phyloP scores from a whole-genome alignment of 345 rosid species.

The Raphanus sativus region DNA sequence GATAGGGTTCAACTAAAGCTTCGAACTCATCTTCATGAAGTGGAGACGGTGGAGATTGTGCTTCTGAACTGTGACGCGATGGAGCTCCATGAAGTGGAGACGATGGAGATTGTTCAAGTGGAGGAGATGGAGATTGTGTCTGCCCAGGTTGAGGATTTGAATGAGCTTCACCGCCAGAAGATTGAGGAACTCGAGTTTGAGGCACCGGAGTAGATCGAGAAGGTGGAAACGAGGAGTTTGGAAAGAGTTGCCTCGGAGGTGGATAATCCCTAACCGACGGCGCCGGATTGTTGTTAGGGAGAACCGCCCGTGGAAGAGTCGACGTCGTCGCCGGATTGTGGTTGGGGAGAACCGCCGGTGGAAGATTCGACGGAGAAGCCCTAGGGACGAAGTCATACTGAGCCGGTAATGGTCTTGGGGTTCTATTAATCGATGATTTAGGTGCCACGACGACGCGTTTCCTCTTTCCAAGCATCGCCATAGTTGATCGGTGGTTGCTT shows the following conservation, averaged over 20 bases:
- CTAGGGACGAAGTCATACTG: not conserved
- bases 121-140: not conserved
- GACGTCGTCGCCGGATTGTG: not conserved
- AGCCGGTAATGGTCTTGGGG: not conserved
- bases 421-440: too few relatives aligned
- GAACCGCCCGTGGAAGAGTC: not conserved
- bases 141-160: not conserved
- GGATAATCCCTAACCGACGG: not conserved
- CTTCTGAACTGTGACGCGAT: not conserved
- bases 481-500: not conserved
- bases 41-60: too few relatives aligned
- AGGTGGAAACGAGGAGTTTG: not conserved
- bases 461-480: not conserved
- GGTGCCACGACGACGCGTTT: too few relatives aligned
- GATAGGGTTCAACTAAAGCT: too few relatives aligned
- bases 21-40: not conserved
- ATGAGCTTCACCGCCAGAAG: too few relatives aligned
- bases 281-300: not conserved
- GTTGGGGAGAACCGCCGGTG: not conserved
- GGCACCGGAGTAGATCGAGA: not conserved
- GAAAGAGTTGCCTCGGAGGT: not conserved
- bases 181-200: not conserved
- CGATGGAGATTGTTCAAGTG: not conserved
- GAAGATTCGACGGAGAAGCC: not conserved
- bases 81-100: not conserved